Percentiles rank a stretch among this genome's conserved stretches.
Conservation (phyloP, 2,329 filamentous ascomycete genomes). For the Orbilia javanica region DNA sequence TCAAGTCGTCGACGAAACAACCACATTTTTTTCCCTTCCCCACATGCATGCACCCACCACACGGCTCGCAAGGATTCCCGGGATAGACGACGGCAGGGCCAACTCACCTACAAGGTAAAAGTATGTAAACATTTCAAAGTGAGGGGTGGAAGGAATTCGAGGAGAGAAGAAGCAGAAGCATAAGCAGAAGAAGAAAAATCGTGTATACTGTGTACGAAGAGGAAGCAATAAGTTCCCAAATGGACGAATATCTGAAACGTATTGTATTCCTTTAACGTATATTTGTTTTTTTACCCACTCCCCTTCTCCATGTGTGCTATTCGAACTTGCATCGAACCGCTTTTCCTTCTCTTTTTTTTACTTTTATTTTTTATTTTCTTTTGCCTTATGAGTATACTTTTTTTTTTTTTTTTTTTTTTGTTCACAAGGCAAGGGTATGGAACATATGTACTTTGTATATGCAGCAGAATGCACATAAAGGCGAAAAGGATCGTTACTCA, state of each 20-base stretch:
- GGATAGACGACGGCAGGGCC: constrained; percentile 1
- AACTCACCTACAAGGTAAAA: constrained; percentile 25
- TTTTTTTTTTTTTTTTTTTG: not conserved
- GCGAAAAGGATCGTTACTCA: too few species aligned
- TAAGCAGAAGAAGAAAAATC: not conserved
- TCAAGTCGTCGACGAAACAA: not conserved
- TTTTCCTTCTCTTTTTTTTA: not conserved
- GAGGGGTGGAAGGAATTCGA: too few species aligned
- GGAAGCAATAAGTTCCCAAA: not conserved
- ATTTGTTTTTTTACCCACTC: not conserved
- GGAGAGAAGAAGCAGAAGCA: too few species aligned
- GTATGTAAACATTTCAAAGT: not conserved
- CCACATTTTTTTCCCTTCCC: not conserved
- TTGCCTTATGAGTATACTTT: too few species aligned
- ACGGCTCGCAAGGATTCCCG: constrained; percentile 21
- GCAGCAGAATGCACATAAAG: constrained; percentile 1
- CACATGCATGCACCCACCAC: not conserved
- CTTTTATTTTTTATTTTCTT: not conserved
- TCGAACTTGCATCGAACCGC: constrained; percentile 15
- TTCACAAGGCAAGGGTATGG: constrained; percentile 12
- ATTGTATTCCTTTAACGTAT: not conserved
- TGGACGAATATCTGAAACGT: constrained; percentile 21
- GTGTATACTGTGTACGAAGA: not conserved
- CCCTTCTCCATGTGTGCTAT: not conserved
- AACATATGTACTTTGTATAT: constrained; percentile 30